phyloP scores from a whole-genome alignment of 2,329 filamentous ascomycete genomes.

The Calonectria crousiana region DNA sequence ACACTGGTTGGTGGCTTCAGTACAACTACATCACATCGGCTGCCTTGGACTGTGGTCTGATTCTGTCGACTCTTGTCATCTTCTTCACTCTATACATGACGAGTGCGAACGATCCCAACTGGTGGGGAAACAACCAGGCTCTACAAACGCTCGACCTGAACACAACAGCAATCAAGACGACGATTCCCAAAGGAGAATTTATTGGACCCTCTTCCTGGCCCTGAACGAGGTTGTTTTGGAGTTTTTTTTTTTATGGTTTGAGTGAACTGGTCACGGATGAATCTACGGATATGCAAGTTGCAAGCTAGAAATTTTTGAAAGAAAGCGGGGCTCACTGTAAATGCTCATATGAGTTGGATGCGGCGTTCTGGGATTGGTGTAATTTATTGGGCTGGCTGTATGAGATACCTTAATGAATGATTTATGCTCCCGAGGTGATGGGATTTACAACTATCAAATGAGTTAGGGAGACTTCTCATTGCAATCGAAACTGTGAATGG shows the following conservation, averaged over 20 bases:
- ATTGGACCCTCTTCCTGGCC: constrained; percentile 66
- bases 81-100: constrained; percentile 77
- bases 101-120: constrained; percentile 64
- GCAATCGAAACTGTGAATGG: not conserved
- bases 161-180: constrained; percentile 57
- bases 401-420: constrained; percentile 46
- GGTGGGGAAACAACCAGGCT: constrained; percentile 71
- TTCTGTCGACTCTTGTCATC: constrained; percentile 75
- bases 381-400: constrained; percentile 32
- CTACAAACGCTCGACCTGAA: constrained; percentile 61
- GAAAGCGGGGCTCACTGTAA: constrained; percentile 29
- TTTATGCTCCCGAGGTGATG: constrained; percentile 34
- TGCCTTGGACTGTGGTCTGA: constrained; percentile 76
- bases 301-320: constrained; percentile 20
- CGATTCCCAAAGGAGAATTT: constrained; percentile 56
- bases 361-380: constrained; percentile 36
- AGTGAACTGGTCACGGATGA: constrained; percentile 18
- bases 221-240: constrained; percentile 34
- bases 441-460: not conserved
- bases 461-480: not conserved
- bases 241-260: constrained; percentile 15
- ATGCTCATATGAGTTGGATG: constrained; percentile 27
- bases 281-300: constrained; percentile 25
- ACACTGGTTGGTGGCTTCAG: constrained; percentile 80
- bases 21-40: constrained; percentile 84